Base-by-base conservation (phyloP, 108 stramenopile genomes). In the Chaetoceros muelleri region DNA sequence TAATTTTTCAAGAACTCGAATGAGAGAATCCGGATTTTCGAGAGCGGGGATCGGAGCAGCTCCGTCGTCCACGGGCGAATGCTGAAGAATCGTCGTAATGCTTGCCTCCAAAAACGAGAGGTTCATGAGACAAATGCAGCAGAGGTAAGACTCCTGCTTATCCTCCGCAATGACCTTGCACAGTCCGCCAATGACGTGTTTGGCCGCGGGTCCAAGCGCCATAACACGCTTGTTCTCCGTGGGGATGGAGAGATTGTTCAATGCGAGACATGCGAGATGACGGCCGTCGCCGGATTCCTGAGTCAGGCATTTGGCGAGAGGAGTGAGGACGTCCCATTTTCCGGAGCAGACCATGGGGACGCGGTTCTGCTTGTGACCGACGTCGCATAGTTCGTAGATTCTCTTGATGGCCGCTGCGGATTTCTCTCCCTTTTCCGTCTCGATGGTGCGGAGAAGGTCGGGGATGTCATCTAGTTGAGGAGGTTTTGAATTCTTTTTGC, bases 41-140 rank as follows among this genome's bases (percentile, higher is more conserved):
- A 90, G 80, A 57, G 90, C 79, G 24, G 73, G 52, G 22, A 75
- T 47, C 22, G 77, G 69, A 28, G 72, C 68, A 51, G 76, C 70
- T 46, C 82, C 85, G 20, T 80, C 81, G n/a, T 74, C 31, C 23
- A 70, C 69, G 13, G 85, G 90, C 29, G 84, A 85, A 59, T 87
- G 84, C 57, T 87, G 85, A 48, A 89, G 72, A 59, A 94, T 87
- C 55, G 82, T 76, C 18, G 81, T 87, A 52, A 94, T 89, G 66
- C 82, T 82, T 20, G 85, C 86, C 67, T 87, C 92, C 29, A 94
- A 74, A 82, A 94, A 94, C 23, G 88, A 88, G 40, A 94, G 81
- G 66, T 94, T 94, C 88, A 94, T 90, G 62, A 94, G 74, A 53
- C 87, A 90, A 70, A 94, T 94, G 84, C 88, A 94, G 76, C 87